Evolutionary conservation across 139 green algal genomes (phyloP).

Genomic region (Pycnococcus provasolii): DNA sequence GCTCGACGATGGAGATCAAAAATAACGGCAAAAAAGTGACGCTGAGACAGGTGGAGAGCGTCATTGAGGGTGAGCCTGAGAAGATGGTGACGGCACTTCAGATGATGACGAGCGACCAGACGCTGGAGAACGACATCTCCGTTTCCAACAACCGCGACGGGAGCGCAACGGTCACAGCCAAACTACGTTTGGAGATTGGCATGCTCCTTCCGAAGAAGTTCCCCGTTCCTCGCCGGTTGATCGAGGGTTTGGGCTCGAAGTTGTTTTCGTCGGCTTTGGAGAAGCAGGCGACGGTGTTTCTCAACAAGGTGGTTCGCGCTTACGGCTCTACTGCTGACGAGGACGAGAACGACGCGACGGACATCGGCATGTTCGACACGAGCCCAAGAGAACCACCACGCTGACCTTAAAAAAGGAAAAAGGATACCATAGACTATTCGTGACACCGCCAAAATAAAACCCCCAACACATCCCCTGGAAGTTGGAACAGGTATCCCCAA

Average conservation of each 20-base stretch:
- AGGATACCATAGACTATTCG: no score
- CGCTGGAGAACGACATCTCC: background rate
- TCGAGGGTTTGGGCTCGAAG: background rate
- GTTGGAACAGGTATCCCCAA: no score
- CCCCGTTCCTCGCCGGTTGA: background rate
- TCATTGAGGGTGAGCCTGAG: background rate
- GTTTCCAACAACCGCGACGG: background rate
- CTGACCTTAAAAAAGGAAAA: no score
- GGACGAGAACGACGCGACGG: no score
- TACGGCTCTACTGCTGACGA: background rate
- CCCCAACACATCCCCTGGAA: no score
- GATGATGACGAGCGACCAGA: background rate
- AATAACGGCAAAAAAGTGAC: background rate
- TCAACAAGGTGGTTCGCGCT: background rate
- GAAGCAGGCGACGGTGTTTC: background rate
- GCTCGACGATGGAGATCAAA: background rate
- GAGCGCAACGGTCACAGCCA: background rate
- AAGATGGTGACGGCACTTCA: background rate
- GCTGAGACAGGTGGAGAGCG: background rate
- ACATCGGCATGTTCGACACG: no score
- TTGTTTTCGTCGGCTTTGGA: background rate
- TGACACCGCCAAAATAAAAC: no score
- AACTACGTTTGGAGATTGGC: background rate
- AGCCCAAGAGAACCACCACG: no score
- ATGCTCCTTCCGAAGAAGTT: conserved; percentile 2